Evolutionary conservation across 2,329 filamentous ascomycete genomes (phyloP).

Genomic region (Xylaria sp.): DNA sequence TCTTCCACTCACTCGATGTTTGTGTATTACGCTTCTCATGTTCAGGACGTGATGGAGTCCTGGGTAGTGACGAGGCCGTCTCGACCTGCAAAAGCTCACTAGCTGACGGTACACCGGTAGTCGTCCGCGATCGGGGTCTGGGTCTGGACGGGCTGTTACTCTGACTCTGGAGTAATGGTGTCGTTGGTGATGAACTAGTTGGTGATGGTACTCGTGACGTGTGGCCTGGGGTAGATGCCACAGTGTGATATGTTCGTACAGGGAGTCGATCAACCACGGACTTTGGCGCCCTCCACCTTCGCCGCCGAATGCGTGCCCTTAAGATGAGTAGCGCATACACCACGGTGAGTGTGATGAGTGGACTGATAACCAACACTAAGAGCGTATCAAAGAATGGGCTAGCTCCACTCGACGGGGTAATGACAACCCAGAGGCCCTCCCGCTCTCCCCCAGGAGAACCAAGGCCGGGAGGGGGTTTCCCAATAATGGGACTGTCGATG

Average conservation of each 20-base stretch:
- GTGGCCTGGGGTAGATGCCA: constrained; percentile 63
- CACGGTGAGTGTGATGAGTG: constrained; percentile 86
- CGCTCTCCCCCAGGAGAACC: constrained; percentile 48
- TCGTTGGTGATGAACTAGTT: constrained; percentile 69
- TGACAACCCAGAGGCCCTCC: constrained; percentile 93
- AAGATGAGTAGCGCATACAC: constrained; percentile 89
- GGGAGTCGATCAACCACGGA: constrained; percentile 93
- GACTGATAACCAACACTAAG: constrained; percentile 93
- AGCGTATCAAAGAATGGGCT: constrained; percentile 96
- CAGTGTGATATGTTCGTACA: constrained; percentile 91
- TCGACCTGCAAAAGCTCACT: constrained; percentile 49
- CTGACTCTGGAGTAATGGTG: constrained; percentile 71
- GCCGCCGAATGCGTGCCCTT: constrained; percentile 82
- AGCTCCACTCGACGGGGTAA: constrained; percentile 85
- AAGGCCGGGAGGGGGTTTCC: constrained; percentile 29
- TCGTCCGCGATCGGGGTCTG: constrained; percentile 66
- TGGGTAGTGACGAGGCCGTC: constrained; percentile 44
- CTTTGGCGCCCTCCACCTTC: constrained; percentile 96
- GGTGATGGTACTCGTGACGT: constrained; percentile 65
- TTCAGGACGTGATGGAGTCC: constrained; percentile 41
- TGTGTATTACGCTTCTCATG: constrained; percentile 50
- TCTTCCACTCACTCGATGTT: constrained; percentile 61
- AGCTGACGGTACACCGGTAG: constrained; percentile 60
- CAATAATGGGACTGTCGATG: constrained; percentile 27
- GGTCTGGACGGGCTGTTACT: constrained; percentile 50